A percentile compares a stretch with the other conserved stretches of the same genome.
These are phyloP conservation scores for Alternaria longipes DNA, from an alignment of 2,329 filamentous ascomycete genomes.

Conservation along the genomic window DNA sequence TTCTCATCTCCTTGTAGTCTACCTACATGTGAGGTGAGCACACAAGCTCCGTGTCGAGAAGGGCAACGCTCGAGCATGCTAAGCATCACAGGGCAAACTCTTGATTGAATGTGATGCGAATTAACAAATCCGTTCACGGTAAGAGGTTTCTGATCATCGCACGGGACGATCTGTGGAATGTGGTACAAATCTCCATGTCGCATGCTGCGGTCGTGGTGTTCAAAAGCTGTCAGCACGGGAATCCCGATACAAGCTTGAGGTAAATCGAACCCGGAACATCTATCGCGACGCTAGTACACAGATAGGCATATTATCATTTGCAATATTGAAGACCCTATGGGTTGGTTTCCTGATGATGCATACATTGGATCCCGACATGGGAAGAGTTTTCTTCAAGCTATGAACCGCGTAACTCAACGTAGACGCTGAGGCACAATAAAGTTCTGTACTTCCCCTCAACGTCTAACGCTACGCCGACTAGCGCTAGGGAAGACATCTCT, in stretches of 20 bases:
- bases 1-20: constrained; percentile 19
- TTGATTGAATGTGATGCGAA: constrained; percentile 11
- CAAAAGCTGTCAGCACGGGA: neutral
- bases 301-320: neutral
- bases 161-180: neutral
- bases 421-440: neutral
- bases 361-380: neutral
- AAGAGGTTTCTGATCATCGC: neutral
- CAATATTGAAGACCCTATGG: neutral
- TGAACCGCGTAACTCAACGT: neutral
- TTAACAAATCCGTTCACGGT: neutral
- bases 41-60: constrained; percentile 18
- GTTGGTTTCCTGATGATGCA: neutral
- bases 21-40: constrained; percentile 18
- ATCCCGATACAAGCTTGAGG: neutral
- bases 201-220: neutral
- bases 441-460: constrained; percentile 15
- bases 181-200: neutral
- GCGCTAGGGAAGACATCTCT: constrained; percentile 19
- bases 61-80: constrained; percentile 11
- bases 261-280: neutral
- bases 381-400: neutral
- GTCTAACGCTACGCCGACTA: constrained; percentile 31
- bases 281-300: neutral
- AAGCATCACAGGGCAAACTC: constrained; percentile 12